Conservation (phyloP, 345 rosid species). For the Conringia planisiliqua region DNA sequence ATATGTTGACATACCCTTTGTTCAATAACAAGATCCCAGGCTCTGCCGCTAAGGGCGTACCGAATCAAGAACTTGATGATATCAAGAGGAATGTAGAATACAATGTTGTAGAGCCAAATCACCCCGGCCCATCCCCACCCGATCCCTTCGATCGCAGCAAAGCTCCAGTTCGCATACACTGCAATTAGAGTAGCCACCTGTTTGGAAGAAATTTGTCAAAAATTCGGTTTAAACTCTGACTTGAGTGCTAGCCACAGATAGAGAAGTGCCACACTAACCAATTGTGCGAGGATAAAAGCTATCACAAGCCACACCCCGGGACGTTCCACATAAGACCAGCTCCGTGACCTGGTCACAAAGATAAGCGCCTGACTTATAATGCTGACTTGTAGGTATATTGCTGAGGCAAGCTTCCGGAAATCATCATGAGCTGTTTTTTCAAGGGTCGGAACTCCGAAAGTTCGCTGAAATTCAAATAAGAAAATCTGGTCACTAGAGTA, state of each 20-base stretch:
- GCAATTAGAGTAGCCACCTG: slow-evolving; percentile 97
- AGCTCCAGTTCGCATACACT: slow-evolving; percentile 91
- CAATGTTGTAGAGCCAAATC: slow-evolving; percentile 90
- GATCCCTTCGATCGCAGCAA: slow-evolving; percentile 94
- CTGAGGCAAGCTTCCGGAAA: slow-evolving; percentile 91
- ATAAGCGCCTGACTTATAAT: slow-evolving; percentile 94
- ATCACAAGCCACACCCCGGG: slow-evolving; percentile 74
- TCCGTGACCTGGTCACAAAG: slow-evolving; percentile 90
- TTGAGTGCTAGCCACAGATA: not conserved
- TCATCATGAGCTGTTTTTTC: slow-evolving; percentile 93
- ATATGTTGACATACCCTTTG: slow-evolving; percentile 66
- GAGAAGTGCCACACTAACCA: slow-evolving; percentile 51
- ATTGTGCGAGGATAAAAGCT: slow-evolving; percentile 85
- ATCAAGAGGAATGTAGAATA: slow-evolving; percentile 88
- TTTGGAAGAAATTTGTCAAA: slow-evolving; percentile 7
- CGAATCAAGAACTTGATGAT: slow-evolving; percentile 87
- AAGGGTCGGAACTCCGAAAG: slow-evolving; percentile 78
- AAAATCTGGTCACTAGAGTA: not conserved
- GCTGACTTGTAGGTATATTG: slow-evolving; percentile 95
- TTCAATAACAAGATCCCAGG: slow-evolving; percentile 99
- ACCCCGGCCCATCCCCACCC: slow-evolving; percentile 99
- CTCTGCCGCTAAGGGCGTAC: slow-evolving; percentile 90
- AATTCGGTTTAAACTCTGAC: not conserved
- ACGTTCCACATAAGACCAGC: slow-evolving; percentile 95
- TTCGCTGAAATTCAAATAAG: slow-evolving; percentile 45